phyloP scores from a whole-genome alignment of 805 yeast species.

The Starmerella stigmatis region DNA sequence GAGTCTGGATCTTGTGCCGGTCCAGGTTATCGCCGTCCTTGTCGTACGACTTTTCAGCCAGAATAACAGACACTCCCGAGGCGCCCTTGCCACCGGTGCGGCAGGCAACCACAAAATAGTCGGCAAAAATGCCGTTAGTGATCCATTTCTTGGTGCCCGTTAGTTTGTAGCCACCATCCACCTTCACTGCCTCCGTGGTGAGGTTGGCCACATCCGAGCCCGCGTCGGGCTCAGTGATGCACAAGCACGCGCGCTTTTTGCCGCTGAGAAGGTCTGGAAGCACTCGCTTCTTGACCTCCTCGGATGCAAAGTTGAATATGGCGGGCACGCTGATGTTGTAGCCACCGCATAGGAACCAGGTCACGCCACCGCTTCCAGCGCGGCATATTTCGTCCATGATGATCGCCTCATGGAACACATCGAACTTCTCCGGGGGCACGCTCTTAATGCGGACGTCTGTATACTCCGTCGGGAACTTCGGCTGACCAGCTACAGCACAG shows the following conservation, averaged over 20 bases:
- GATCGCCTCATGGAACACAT: constrained; percentile 34
- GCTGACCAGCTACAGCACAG: constrained; percentile 33
- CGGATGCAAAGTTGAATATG: constrained; percentile 30
- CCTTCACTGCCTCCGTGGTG: constrained; percentile 32
- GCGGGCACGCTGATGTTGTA: constrained; percentile 37
- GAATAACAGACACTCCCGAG: constrained; percentile 33
- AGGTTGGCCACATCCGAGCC: constrained; percentile 37
- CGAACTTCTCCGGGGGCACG: constrained; percentile 34
- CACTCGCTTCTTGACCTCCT: constrained; percentile 30
- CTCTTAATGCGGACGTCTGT: constrained; percentile 30
- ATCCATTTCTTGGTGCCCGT: constrained; percentile 39
- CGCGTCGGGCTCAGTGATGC: constrained; percentile 39
- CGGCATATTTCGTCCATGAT: constrained; percentile 34
- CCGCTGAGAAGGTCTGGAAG: constrained; percentile 33
- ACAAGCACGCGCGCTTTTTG: constrained; percentile 33
- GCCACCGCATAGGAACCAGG: constrained; percentile 36
- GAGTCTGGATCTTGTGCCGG: constrained; percentile 33
- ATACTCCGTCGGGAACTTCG: constrained; percentile 32
- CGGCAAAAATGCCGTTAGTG: constrained; percentile 37
- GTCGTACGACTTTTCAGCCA: constrained; percentile 30
- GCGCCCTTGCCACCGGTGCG: constrained; percentile 37
- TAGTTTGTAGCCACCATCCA: constrained; percentile 34
- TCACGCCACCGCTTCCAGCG: constrained; percentile 35
- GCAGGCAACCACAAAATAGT: constrained; percentile 37
- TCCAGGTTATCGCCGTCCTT: constrained; percentile 28